A percentile compares a stretch with the other conserved stretches of the same genome.
These are phyloP conservation scores for Penicillium sumatraense DNA, from an alignment of 2,329 filamentous ascomycete species.

Conservation along the genomic window DNA sequence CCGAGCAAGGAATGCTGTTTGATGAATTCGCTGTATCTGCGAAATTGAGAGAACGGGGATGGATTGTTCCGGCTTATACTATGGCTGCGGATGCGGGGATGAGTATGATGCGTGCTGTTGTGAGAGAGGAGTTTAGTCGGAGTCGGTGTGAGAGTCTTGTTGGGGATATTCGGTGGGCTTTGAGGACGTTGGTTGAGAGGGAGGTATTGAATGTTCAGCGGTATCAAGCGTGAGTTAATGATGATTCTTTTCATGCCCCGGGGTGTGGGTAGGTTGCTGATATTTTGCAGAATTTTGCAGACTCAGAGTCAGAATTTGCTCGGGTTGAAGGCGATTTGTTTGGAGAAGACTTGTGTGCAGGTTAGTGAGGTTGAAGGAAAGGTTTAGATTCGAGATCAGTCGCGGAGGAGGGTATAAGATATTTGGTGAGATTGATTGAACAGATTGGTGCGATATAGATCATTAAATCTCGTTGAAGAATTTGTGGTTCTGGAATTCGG, in stretches of 20 bases:
- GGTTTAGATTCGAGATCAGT: background rate
- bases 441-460: no score
- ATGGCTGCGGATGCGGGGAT: conserved; percentile 85
- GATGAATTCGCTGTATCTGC: conserved; percentile 81
- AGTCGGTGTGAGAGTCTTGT: conserved; percentile 78
- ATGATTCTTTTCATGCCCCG: background rate
- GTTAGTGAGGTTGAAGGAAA: background rate
- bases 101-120: conserved; percentile 89
- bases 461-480: no score
- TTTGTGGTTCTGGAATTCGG: no score
- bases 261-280: background rate
- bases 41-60: conserved; percentile 79
- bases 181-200: conserved; percentile 71
- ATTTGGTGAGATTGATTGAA: no score
- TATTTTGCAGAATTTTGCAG: background rate
- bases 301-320: background rate
- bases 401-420: no score
- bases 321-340: background rate
- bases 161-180: conserved; percentile 74
- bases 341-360: background rate
- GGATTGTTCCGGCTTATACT: conserved; percentile 93
- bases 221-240: conserved; percentile 19
- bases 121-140: conserved; percentile 86
- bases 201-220: conserved; percentile 50
- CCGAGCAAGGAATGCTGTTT: conserved; percentile 59